Evolutionary conservation across 257 asterid genomes (phyloP), one percentile per base, ranked within the genome.

Genomic region (Solanum chiquidenum): DNA sequence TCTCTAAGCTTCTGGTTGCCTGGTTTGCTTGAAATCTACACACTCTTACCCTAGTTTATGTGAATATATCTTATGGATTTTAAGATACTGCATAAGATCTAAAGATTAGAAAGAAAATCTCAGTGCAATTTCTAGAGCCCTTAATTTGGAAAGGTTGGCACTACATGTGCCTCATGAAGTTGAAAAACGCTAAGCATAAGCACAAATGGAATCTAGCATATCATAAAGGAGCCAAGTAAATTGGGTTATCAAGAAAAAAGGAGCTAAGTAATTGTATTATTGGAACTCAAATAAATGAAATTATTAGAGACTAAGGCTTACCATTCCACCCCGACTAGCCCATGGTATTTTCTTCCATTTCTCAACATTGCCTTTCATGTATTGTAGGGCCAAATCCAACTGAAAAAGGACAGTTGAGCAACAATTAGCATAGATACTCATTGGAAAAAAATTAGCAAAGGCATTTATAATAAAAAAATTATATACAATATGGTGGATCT

Each of bases 281-380:
- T 18, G 42, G 40, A 80, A 49, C 85, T 46, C 69, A 80, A 80
- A 49, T 49, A 82, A 52, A 86, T 73, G 90, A 90, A 84, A 91
- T 18, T 52, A 49, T 31, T 6, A 49, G 42, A 46, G 85, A 87
- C 84, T 33, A 79, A 79, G 83, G 87, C 89, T 38, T 90, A 93
- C 96, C 96, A 92, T 91, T 91, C 94, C 96, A 75, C 93, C 94
- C 87, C 96, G 93, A 92, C 92, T 92, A 83, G 83, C 89, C 96
- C 95, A 92, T 84, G 96, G 90, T 91, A 93, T 90, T 85, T 89
- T 84, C 87, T 88, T 92, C 96, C 96, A 92, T 90, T 91, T 93
- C 83, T 90, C 71, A 84, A 91, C 52, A 82, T 90, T 84, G 83
- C 87, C 89, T 88, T 90, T 91, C 80, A 93, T 91, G 84, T 91